Base-by-base conservation (phyloP, 257 asterid species). In the Jasminum sambac region DNA sequence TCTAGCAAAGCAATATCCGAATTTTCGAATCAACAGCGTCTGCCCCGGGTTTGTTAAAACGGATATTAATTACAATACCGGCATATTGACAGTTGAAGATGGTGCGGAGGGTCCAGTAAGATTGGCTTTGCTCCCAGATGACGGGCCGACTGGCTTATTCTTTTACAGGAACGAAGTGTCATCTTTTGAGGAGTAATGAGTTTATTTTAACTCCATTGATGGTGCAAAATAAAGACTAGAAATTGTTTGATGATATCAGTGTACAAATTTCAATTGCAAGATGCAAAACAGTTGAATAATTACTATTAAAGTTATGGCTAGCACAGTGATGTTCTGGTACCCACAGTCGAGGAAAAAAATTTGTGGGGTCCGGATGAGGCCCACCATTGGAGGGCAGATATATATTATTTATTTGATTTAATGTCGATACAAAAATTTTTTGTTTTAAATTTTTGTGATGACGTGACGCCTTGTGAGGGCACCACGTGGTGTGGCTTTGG, bases 11-110 rank as follows among this genome's bases (percentile, higher is more conserved):
- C 78, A 74, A 16, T 63, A 80, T 72, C 83, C 84, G 0, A 30
- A 13, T 5, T 65, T 86, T 62, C 70, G 65, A 64, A 67, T 86
- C 0, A 86, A 90, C 8, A 73, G 74, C 11, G 87, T 86, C n/a
- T 84, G 89, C 50, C 96, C 96, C 5, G 96, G 95, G 48, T 85
- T 21, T 30, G 90, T 86, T 16, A 76, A 67, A 5, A 87, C 92
- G 26, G 88, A 89, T 57, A 8, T 85, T 6, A 89, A 63, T 73
- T 63, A 26, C 66, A 66, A 82, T 21, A 63, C 79, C 2, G 96
- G 95, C 50, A 17, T 13, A 1, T 34, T 84, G 61, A 84, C 83
- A 0, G 85, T 66, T 0, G 86, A 67, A 79, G 85, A 87, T 73
- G 90, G 96, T 8, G 95, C 88, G 2, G 83, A 71, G 40, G 64